These are phyloP conservation scores for Pseudogymnoascus destructans DNA, from an alignment of 2,329 filamentous ascomycete species.

Conservation along the genomic window DNA sequence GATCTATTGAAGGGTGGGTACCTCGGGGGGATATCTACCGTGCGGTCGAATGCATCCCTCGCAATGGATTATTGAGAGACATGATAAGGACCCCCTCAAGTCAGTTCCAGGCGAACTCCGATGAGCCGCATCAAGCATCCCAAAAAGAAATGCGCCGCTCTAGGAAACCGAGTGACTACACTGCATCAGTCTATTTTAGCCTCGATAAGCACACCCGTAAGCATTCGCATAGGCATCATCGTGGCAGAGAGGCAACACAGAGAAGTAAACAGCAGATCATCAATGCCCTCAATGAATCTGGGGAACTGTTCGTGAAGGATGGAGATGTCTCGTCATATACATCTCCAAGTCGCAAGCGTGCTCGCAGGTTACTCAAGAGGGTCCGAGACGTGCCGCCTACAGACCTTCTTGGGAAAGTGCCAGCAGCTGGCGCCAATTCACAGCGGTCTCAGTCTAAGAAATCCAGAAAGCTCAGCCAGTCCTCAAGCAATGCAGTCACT, in stretches of 20 bases:
- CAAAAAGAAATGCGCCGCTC: neutral
- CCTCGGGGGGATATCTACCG: conserved; percentile 15
- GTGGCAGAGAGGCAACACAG: neutral
- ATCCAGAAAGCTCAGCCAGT: neutral
- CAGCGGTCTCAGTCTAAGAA: neutral
- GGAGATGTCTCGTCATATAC: neutral
- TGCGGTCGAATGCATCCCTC: conserved; percentile 19
- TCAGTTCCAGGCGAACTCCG: conserved; percentile 11
- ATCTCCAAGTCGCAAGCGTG: neutral
- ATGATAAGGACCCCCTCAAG: neutral
- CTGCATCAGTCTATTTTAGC: conserved; percentile 21
- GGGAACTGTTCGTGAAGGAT: neutral
- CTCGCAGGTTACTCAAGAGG: neutral
- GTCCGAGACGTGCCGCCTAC: neutral
- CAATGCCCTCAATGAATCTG: neutral
- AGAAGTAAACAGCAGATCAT: neutral
- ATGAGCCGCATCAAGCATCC: neutral
- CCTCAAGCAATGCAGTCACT: neutral
- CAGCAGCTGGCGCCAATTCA: neutral
- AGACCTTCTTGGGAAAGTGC: neutral
- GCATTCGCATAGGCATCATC: neutral
- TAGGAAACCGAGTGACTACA: conserved; percentile 17
- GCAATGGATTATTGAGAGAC: neutral
- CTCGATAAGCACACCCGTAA: conserved; percentile 15
- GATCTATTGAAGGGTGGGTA: conserved; percentile 21